Percentiles rank a stretch among this genome's conserved stretches.
Conservation (phyloP, 2,329 filamentous ascomycete species). For the Arthrobotrys megalospora region DNA sequence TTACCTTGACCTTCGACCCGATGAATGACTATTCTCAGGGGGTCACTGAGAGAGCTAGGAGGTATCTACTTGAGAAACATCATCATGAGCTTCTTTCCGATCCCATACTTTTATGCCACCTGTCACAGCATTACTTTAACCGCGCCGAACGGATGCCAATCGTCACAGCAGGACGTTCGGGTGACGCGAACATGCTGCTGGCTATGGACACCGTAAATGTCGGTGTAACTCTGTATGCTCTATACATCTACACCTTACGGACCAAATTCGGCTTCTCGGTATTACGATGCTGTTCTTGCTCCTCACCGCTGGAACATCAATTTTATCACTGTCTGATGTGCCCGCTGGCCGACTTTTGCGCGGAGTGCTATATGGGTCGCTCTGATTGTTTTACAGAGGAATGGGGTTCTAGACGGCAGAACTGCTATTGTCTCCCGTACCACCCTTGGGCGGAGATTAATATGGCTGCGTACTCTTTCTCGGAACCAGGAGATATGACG, state of each 20-base stretch:
- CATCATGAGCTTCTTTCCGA: background rate
- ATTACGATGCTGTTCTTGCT: constrained; percentile 10
- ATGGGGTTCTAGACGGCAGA: background rate
- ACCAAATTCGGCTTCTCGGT: background rate
- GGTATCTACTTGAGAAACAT: background rate
- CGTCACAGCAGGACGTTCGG: background rate
- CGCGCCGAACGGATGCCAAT: background rate
- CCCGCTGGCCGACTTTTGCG: constrained; percentile 18
- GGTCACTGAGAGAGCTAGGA: background rate
- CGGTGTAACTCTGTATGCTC: constrained; percentile 1
- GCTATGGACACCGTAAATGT: background rate
- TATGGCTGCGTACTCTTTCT: background rate
- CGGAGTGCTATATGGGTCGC: background rate
- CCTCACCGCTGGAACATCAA: background rate
- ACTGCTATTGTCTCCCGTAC: constrained; percentile 14
- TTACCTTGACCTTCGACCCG: background rate
- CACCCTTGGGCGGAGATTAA: constrained; percentile 14
- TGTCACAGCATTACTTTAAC: constrained; percentile 21
- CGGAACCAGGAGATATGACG: background rate
- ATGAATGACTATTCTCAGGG: background rate
- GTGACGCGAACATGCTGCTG: background rate
- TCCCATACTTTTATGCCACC: background rate
- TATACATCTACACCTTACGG: constrained; percentile 4
- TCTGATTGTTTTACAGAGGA: background rate
- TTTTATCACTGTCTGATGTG: constrained; percentile 22